Evolutionary conservation across 345 rosid genomes (phyloP).

Genomic region (Geranium brycei): DNA sequence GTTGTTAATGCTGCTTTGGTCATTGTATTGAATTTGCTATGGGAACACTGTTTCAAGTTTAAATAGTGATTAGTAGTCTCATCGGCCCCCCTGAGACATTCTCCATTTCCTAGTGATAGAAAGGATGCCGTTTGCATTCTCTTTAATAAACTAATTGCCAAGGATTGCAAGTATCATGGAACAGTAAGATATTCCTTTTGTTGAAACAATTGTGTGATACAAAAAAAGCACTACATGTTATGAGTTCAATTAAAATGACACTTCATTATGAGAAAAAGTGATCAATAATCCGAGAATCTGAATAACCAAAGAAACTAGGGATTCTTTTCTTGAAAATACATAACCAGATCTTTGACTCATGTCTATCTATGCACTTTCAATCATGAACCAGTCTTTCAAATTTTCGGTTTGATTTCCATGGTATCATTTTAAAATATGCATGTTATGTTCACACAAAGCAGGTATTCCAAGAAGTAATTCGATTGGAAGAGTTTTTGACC

Average conservation of each 20-base stretch:
- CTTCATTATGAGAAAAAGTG: neutral
- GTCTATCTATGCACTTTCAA: no score
- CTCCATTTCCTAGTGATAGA: neutral
- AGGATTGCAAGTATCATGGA: neutral
- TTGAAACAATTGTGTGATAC: neutral
- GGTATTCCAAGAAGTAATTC: slow-evolving; percentile 80
- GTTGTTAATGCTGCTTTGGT: neutral
- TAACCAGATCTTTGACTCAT: neutral
- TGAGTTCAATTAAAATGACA: neutral
- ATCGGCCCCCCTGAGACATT: neutral
- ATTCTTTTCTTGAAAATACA: no score
- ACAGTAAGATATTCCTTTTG: neutral
- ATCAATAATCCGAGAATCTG: no score
- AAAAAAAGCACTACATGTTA: neutral
- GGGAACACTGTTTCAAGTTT: neutral
- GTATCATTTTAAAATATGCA: slow-evolving; percentile 1
- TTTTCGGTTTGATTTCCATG: neutral
- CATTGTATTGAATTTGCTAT: neutral
- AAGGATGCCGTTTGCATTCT: neutral
- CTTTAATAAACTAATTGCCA: neutral
- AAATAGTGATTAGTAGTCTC: neutral
- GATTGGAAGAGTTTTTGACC: slow-evolving; percentile 61
- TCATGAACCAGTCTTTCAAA: neutral
- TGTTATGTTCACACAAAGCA: slow-evolving; percentile 15
- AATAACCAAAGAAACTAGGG: no score